phyloP scores from a whole-genome alignment of 148 eudicot species.

The Beta vulgaris region DNA sequence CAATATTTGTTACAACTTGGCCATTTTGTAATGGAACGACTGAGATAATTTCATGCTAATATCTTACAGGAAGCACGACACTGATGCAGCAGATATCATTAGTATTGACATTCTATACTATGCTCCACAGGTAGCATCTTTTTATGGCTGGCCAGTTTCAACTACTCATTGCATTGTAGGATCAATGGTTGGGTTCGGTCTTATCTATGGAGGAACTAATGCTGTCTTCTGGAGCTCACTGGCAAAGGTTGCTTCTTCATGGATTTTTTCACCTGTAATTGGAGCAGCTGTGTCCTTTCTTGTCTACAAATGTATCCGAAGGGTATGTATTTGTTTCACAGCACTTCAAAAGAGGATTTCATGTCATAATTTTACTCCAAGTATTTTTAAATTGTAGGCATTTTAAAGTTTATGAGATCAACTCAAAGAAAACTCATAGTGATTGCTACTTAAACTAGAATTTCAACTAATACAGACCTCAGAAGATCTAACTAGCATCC shows the following conservation, averaged over 20 bases:
- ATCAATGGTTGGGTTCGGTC: constrained; percentile 98
- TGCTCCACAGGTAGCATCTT: constrained; percentile 77
- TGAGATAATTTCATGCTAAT: no score
- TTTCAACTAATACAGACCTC: background rate
- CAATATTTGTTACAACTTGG: no score
- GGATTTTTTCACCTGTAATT: constrained; percentile 85
- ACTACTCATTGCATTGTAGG: constrained; percentile 99
- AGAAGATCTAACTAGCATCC: constrained; percentile 30
- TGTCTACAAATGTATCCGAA: constrained; percentile 96
- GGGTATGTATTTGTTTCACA: constrained; percentile 52
- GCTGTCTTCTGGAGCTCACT: constrained; percentile 97
- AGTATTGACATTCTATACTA: constrained; percentile 10
- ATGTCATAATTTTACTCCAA: no score
- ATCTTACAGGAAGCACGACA: no score
- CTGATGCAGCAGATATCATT: background rate
- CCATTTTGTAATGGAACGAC: no score
- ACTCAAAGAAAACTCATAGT: background rate
- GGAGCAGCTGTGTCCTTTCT: constrained; percentile 84
- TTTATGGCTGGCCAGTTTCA: constrained; percentile 92
- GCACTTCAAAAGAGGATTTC: background rate
- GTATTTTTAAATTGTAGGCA: background rate
- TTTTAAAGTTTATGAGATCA: background rate
- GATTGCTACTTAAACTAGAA: background rate
- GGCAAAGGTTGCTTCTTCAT: constrained; percentile 93
- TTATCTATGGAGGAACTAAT: constrained; percentile 77